These are phyloP conservation scores for Lepidium didymum DNA, from an alignment of 345 rosid species.

Conservation along the genomic window DNA sequence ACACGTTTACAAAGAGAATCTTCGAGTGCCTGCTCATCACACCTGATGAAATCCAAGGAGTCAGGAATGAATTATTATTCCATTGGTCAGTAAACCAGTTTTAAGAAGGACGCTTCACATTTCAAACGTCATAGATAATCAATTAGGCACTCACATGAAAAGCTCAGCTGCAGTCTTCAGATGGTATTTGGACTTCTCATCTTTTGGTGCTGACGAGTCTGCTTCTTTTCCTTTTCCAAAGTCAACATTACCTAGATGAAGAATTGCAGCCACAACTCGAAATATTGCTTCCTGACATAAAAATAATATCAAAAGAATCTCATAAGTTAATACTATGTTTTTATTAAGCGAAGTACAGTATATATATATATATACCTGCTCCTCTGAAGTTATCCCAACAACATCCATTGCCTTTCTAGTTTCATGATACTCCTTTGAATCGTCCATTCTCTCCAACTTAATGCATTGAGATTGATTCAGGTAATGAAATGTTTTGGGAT, in stretches of 20 bases:
- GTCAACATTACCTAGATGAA: slow-evolving; percentile 92
- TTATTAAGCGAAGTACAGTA: not conserved
- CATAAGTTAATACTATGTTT: not conserved
- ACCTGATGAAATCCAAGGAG: slow-evolving; percentile 44
- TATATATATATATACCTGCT: slow-evolving; percentile 48
- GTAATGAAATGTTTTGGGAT: slow-evolving; percentile 85
- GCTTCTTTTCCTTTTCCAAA: slow-evolving; percentile 79
- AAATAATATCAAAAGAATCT: not conserved
- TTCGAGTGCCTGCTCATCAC: slow-evolving; percentile 79
- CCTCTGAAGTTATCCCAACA: slow-evolving; percentile 81
- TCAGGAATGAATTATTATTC: slow-evolving; percentile 19
- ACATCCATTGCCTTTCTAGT: slow-evolving; percentile 93
- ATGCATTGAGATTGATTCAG: slow-evolving; percentile 87
- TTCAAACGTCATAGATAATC: slow-evolving; percentile 2
- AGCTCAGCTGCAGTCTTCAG: slow-evolving; percentile 87
- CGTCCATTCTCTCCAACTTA: slow-evolving; percentile 78
- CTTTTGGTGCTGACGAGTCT: slow-evolving; percentile 93
- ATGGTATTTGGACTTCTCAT: slow-evolving; percentile 79
- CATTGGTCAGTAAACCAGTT: not conserved
- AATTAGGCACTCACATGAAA: slow-evolving; percentile 45
- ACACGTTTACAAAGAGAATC: slow-evolving; percentile 96
- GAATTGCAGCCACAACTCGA: slow-evolving; percentile 90
- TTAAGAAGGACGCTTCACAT: slow-evolving; percentile 1
- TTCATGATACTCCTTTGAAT: slow-evolving; percentile 68
- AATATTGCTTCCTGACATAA: slow-evolving; percentile 72